Evolutionary conservation across 805 yeast species (phyloP).

Genomic region (Candida vartiovaarae): DNA sequence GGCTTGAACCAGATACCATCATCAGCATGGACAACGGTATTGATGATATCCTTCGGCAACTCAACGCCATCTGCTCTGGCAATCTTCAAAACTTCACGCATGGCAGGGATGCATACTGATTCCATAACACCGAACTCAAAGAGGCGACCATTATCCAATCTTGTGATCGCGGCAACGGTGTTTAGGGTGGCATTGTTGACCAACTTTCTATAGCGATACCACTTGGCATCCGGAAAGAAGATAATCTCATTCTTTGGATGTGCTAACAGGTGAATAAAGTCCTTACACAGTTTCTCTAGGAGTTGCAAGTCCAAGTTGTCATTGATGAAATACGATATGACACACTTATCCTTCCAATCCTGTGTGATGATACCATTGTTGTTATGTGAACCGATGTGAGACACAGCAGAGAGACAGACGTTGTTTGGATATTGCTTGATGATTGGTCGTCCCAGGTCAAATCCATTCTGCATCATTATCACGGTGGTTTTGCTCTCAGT

Average conservation of each 20-base stretch:
- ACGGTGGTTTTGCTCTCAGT: conserved; percentile 40
- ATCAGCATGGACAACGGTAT: conserved; percentile 47
- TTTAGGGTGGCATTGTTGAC: conserved; percentile 65
- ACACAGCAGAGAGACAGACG: conserved; percentile 50
- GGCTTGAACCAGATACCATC: conserved; percentile 56
- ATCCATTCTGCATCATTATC: conserved; percentile 56
- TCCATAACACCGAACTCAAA: conserved; percentile 36
- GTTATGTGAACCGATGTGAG: conserved; percentile 54
- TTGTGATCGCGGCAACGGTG: conserved; percentile 53
- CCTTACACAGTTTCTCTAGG: conserved; percentile 29
- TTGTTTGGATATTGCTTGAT: conserved; percentile 43
- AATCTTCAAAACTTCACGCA: conserved; percentile 56
- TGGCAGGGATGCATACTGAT: conserved; percentile 45
- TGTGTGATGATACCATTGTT: conserved; percentile 39
- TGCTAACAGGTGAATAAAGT: conserved; percentile 41
- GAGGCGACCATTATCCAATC: conserved; percentile 50
- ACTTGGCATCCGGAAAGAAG: conserved; percentile 39
- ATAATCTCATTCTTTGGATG: conserved; percentile 34
- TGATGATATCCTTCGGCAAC: conserved; percentile 41
- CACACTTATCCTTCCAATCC: conserved; percentile 34
- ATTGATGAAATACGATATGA: conserved; percentile 45
- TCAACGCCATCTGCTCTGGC: conserved; percentile 65
- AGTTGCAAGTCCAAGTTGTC: conserved; percentile 21
- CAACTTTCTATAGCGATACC: conserved; percentile 57
- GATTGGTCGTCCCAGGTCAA: conserved; percentile 51